Evolutionary conservation across 2,329 filamentous ascomycete genomes (phyloP).

Genomic region (Colletotrichum costaricense): DNA sequence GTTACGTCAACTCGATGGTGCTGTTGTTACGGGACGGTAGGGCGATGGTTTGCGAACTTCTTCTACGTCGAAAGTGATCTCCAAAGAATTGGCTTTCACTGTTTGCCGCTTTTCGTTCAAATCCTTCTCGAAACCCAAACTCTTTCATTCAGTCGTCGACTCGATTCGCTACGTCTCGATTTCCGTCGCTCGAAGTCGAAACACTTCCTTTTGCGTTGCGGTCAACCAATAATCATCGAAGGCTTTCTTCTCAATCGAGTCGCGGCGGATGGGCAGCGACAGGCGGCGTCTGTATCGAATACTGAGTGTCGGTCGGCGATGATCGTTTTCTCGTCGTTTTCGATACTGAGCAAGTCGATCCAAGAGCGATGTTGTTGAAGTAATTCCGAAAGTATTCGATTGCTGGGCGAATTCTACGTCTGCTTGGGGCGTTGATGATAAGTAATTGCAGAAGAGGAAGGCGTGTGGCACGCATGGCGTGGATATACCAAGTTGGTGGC

Average conservation of each 20-base stretch:
- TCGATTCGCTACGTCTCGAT: constrained; percentile 1
- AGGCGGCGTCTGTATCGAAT: not conserved
- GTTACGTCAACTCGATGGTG: not conserved
- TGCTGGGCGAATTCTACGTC: not conserved
- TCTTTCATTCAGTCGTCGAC: constrained; percentile 13
- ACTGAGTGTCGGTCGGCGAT: not conserved
- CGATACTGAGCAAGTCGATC: not conserved
- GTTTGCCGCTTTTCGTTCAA: not conserved
- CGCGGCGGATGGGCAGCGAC: not conserved
- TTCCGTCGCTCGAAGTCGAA: constrained; percentile 23
- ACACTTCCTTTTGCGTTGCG: constrained; percentile 7
- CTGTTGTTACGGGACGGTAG: not conserved
- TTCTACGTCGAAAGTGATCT: not conserved
- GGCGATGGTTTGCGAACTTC: not conserved
- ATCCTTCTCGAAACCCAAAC: not conserved
- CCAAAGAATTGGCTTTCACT: not conserved
- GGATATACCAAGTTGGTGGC: constrained; percentile 36
- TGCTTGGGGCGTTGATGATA: constrained; percentile 20
- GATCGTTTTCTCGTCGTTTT: not conserved
- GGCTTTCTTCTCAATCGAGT: not conserved
- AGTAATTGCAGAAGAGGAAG: constrained; percentile 4
- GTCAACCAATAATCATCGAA: constrained; percentile 10
- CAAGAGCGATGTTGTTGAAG: not conserved
- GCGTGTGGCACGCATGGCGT: constrained; percentile 29
- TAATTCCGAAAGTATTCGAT: not conserved